Conservation (phyloP, 768 basidiomycete genomes). For the Trametes sanguinea region DNA sequence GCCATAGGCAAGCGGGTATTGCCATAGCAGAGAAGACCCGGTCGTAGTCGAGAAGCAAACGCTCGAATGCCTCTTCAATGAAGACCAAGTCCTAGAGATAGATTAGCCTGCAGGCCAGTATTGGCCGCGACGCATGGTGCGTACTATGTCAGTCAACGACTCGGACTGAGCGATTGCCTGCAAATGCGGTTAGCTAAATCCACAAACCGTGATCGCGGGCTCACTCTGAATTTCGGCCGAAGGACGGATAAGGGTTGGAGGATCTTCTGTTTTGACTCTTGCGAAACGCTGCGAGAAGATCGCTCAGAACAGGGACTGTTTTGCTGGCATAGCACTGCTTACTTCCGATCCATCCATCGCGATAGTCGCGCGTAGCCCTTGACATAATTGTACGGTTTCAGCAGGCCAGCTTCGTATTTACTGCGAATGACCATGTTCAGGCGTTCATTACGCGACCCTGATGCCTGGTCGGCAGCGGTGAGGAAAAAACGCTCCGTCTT, state of each 20-base stretch:
- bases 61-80: constrained; percentile 97
- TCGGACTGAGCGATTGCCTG: constrained; percentile 71
- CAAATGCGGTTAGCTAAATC: constrained; percentile 4
- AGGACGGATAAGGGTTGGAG: constrained; percentile 85
- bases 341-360: constrained; percentile 96
- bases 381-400: constrained; percentile 96
- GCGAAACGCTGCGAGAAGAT: constrained; percentile 63
- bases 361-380: constrained; percentile 91
- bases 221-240: constrained; percentile 81
- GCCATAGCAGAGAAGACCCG: constrained; percentile 95
- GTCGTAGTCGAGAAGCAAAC: constrained; percentile 92
- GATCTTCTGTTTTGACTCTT: constrained; percentile 90
- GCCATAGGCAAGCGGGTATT: constrained; percentile 95
- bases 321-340: constrained; percentile 24
- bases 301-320: too few species aligned
- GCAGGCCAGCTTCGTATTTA: constrained; percentile 93
- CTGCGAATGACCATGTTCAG: constrained; percentile 89
- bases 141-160: constrained; percentile 77
- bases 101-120: constrained; percentile 8
- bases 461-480: constrained; percentile 92
- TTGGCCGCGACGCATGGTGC: constrained; percentile 28
- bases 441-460: constrained; percentile 87
- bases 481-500: constrained; percentile 89
- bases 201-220: constrained; percentile 24
- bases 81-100: constrained; percentile 80